Evolutionary conservation across 768 basidiomycete genomes (phyloP), one percentile per base, ranked within the genome.

Genomic region (Podaxis rugospora): DNA sequence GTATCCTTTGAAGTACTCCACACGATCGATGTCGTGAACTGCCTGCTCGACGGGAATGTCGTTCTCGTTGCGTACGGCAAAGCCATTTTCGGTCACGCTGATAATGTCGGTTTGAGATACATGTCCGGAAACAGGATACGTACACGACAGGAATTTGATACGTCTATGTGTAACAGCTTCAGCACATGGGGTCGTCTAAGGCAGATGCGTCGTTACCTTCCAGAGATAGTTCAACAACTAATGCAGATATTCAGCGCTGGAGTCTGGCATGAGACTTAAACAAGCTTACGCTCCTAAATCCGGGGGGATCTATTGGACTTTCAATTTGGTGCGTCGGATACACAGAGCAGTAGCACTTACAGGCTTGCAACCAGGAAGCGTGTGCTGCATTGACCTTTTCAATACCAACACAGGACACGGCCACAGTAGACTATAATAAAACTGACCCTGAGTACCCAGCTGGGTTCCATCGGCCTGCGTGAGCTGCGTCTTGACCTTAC

Each of bases 21-120:
- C 80, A 25, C 87, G 84, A 68, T 85, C 86, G 4, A 67, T 66
- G 67, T 88, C 87, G 39, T 84, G 74, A 39, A 84, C 61, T 9
- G 83, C 84, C 53, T 82, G 73, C 58, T 77, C 76, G 13, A 79
- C 64, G 1, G 83, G 69, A 64, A 78, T 73, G 27, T 61, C 68
- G 66, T 74, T 75, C 67, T 89, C 87, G 63, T 82, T 78, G 69
- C 84, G 86, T 51, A 86, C 82, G 1, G 85, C 77, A 65, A 87
- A 88, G 0, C 87, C 85, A 68, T 89, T 89, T 71, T 90, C 86
- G 0, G 86, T 89, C 18, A 88, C 81, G 65, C 84, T 86, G 50
- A 14, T 18, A 10, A 23, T 9, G 46, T 61, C 27, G 37, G 53
- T 51, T 27, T 42, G 13, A 21, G 28, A 21, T 13, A 11, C 18